Conservation (phyloP, 306 rosid species). For the Casuarina cunninghamiana region DNA sequence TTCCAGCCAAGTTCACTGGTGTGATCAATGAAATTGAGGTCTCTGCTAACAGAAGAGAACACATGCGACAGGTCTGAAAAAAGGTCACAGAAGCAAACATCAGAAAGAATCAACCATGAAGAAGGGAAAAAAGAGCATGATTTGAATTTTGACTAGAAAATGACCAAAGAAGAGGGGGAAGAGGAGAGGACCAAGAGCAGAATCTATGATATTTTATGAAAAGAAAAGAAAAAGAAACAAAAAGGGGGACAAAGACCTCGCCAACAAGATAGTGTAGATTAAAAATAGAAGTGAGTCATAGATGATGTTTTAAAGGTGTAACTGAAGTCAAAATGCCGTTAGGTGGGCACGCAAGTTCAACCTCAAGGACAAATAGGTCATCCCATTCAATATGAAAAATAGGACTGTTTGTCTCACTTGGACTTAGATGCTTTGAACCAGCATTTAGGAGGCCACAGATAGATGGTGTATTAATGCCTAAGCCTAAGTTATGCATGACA, state of each 20-base stretch:
- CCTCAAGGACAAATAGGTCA: not conserved
- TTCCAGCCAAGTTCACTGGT: constrained; percentile 97
- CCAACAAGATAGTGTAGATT: not conserved
- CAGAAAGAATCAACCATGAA: constrained; percentile 6
- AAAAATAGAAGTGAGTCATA: not conserved
- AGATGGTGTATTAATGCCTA: not conserved
- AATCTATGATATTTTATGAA: no score
- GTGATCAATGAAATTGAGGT: constrained; percentile 85
- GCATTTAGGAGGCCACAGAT: not conserved
- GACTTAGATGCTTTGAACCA: not conserved
- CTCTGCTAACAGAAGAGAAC: constrained; percentile 78
- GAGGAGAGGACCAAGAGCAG: no score
- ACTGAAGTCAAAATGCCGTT: not conserved
- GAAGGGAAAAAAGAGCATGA: constrained; percentile 18
- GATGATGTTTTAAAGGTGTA: not conserved
- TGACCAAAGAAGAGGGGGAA: no score
- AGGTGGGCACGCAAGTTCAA: not conserved
- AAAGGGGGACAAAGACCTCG: no score
- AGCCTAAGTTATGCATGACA: not conserved
- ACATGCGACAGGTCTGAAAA: constrained; percentile 83
- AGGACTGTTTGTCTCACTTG: not conserved
- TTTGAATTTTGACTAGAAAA: not conserved
- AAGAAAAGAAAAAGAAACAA: no score
- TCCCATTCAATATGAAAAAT: not conserved
- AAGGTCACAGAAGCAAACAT: constrained; percentile 22